A percentile compares a stretch with the other conserved stretches of the same genome.
Evolutionary conservation across 2,329 filamentous ascomycete species (phyloP).

Genomic region (Neofusicoccum kwambonambiense): DNA sequence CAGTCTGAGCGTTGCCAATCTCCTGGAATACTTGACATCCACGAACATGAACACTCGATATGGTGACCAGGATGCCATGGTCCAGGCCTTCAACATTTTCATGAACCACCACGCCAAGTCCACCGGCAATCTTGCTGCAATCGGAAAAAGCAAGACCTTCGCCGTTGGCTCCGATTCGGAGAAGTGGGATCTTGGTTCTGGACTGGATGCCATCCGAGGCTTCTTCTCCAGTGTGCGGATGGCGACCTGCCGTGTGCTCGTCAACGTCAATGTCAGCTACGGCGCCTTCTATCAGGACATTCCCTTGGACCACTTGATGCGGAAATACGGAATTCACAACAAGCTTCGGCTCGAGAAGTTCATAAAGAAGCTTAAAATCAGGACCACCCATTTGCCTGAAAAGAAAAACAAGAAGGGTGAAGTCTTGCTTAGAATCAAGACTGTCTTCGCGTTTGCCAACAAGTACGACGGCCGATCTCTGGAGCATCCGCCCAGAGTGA

Average conservation of each 20-base stretch:
- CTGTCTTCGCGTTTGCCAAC: conserved; percentile 39
- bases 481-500: conserved; percentile 24
- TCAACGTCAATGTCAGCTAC: conserved; percentile 64
- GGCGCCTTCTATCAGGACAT: conserved; percentile 57
- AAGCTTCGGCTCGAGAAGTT: conserved; percentile 33
- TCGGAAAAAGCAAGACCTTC: conserved; percentile 49
- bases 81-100: conserved; percentile 60
- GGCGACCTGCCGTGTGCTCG: conserved; percentile 55
- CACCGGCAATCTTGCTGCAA: conserved; percentile 40
- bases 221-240: conserved; percentile 63
- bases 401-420: conserved; percentile 35
- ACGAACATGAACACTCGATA: conserved; percentile 37
- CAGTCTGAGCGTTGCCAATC: conserved; percentile 33
- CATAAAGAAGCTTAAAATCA: conserved; percentile 38
- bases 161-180: conserved; percentile 19
- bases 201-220: conserved; percentile 58
- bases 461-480: conserved; percentile 32
- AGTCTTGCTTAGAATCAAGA: conserved; percentile 37
- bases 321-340: conserved; percentile 22
- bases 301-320: conserved; percentile 36
- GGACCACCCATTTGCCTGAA: conserved; percentile 38
- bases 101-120: conserved; percentile 50
- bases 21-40: conserved; percentile 48
- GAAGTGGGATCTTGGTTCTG: conserved; percentile 42
- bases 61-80: conserved; percentile 47